These are phyloP conservation scores for Emergomyces africanus DNA, from an alignment of 2,329 filamentous ascomycete species.

Conservation along the genomic window DNA sequence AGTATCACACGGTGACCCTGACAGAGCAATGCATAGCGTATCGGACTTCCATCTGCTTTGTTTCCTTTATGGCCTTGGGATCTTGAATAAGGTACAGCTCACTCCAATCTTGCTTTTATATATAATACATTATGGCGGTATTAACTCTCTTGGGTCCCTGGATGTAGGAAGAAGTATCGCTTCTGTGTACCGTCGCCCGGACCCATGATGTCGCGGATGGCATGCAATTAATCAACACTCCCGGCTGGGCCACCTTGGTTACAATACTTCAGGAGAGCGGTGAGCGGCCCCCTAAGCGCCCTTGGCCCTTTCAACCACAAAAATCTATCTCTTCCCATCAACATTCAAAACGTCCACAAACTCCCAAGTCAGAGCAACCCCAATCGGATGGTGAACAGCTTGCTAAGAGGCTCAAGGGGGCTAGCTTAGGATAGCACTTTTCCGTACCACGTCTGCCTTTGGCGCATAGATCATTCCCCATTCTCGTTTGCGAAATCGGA, in stretches of 20 bases:
- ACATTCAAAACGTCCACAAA: conserved; percentile 6
- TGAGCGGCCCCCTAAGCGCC: conserved; percentile 81
- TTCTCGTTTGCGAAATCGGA: not conserved
- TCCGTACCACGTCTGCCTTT: not conserved
- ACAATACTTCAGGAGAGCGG: conserved; percentile 91
- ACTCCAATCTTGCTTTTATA: not conserved
- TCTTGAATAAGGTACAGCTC: conserved; percentile 65
- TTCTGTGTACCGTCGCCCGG: conserved; percentile 75
- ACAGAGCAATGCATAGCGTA: conserved; percentile 52
- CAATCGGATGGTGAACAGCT: conserved; percentile 43
- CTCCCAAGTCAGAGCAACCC: conserved; percentile 18
- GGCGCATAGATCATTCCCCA: not conserved
- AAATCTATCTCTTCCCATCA: conserved; percentile 18
- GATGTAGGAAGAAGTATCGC: conserved; percentile 68
- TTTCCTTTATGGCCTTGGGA: conserved; percentile 67
- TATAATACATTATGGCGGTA: not conserved
- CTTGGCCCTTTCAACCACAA: conserved; percentile 31
- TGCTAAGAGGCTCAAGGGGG: conserved; percentile 54
- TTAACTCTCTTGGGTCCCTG: conserved; percentile 1
- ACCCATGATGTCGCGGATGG: conserved; percentile 69
- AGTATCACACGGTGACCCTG: conserved; percentile 49
- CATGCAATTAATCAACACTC: conserved; percentile 70
- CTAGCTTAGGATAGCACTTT: conserved; percentile 38
- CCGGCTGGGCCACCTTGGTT: conserved; percentile 88
- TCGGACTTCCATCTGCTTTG: conserved; percentile 93